Evolutionary conservation across 2,329 filamentous ascomycete genomes (phyloP).

Genomic region (Colletotrichum tropicale): DNA sequence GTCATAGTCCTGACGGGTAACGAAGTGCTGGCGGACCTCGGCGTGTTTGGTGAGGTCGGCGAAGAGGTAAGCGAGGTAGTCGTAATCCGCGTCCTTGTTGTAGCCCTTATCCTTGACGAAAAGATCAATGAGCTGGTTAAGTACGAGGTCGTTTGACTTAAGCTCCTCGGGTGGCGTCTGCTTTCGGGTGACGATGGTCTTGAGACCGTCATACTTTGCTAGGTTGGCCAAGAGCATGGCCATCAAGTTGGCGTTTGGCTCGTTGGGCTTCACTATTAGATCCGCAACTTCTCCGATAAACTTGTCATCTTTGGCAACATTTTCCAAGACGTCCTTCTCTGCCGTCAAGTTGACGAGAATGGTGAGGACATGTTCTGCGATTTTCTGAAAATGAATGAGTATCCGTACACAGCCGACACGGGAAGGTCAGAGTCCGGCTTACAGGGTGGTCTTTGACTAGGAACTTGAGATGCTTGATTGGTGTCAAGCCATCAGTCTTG

Average conservation of each 20-base stretch:
- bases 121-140: conserved; percentile 93
- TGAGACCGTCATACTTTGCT: conserved; percentile 77
- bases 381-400: conserved; percentile 59
- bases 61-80: conserved; percentile 94
- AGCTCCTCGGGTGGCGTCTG: conserved; percentile 73
- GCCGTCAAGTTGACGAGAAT: conserved; percentile 87
- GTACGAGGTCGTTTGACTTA: conserved; percentile 71
- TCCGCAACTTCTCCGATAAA: conserved; percentile 78
- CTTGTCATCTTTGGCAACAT: conserved; percentile 76
- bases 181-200: conserved; percentile 70
- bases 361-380: conserved; percentile 90
- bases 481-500: conserved; percentile 78
- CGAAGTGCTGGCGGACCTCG: conserved; percentile 76
- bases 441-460: conserved; percentile 84
- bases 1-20: conserved; percentile 77
- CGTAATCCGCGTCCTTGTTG: conserved; percentile 85
- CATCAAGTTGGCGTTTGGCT: conserved; percentile 82
- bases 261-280: conserved; percentile 76
- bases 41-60: conserved; percentile 88
- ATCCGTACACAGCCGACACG: neutral
- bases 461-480: conserved; percentile 86
- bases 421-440: conserved; percentile 34
- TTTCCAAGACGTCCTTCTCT: conserved; percentile 76
- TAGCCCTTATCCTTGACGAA: conserved; percentile 92
- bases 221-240: conserved; percentile 95